Conservation (phyloP, 208 protist genomes). For the Spironucleus salmonicida region DNA sequence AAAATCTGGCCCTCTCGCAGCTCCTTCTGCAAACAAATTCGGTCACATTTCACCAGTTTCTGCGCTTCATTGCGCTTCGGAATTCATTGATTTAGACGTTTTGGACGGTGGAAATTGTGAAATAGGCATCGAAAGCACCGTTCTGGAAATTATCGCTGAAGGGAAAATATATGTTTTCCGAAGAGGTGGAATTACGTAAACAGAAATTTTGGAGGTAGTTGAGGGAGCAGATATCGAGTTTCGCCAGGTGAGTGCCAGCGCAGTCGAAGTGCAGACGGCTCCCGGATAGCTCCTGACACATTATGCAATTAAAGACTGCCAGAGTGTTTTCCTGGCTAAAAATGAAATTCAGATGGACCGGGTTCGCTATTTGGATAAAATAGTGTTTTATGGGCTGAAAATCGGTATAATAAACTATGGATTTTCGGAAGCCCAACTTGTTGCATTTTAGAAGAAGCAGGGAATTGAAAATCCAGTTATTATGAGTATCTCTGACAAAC, state of each 20-base stretch:
- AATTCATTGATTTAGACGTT: constrained; percentile 18
- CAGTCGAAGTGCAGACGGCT: not conserved
- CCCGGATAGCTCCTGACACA: not conserved
- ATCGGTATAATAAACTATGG: not conserved
- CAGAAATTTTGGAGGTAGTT: too few relatives aligned
- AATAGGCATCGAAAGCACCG: constrained; percentile 37
- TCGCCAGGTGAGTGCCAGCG: not conserved
- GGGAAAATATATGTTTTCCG: too few relatives aligned
- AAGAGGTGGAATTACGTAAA: too few relatives aligned
- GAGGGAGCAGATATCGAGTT: too few relatives aligned
- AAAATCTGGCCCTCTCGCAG: constrained; percentile 30
- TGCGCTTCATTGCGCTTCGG: constrained; percentile 8
- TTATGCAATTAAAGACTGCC: not conserved
- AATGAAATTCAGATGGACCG: not conserved
- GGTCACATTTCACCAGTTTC: constrained; percentile 26
- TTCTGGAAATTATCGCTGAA: too few relatives aligned
- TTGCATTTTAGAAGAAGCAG: not conserved
- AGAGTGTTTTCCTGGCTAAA: not conserved
- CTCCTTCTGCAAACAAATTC: constrained; percentile 43
- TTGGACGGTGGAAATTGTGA: constrained; percentile 23
- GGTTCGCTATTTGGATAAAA: not conserved
- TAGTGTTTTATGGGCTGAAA: not conserved
- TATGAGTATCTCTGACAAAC: not conserved
- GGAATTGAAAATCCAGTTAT: not conserved
- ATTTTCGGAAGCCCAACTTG: not conserved